Base-by-base conservation (phyloP, 345 rosid genomes). In the Eucalyptus cloeziana region DNA sequence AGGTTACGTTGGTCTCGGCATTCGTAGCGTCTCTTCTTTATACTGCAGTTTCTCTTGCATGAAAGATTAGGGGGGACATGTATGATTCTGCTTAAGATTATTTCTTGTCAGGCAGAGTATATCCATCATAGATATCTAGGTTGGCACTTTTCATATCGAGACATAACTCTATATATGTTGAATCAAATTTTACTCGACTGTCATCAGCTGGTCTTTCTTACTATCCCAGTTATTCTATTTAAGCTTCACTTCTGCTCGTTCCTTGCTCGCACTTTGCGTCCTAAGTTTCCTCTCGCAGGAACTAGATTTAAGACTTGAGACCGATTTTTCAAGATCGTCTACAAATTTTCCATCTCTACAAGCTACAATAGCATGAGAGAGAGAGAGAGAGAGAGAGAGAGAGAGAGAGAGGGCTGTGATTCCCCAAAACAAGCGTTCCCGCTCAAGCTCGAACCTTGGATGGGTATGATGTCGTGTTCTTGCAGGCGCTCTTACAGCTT, bases 21-120 rank as follows among this genome's bases (percentile, higher is more conserved):
- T 71, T 92, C 51, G 51, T 94, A 22, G 87, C 95, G 8, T 86
- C 86, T 25, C 90, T 87, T 89, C 91, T 96, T 60, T 90, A 62
- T 14, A 27, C 56, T 2, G 88, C 43, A 40, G 85, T 76, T 37
- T 76, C 85, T 21, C 47, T 76, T 21, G 85, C 47, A 11, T 76
- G 85, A 76, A 22, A 76, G 30, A 76, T 40, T 5, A 21, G 24
- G 5, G 47, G 47, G 47, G 30, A 76, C 85, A 76, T 19, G 24
- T 33, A 17, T 40, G 30, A 30, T 76, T 1, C 47, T 37, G 27
- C 24, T 37, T 21, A 76, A 37, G 25, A 33, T 76, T 56, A 76
- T 37, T 37, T 37, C 47, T 37, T 21, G 27, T 33, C 7, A 0
- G 47, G 15, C 47, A 37, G 1, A 40, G 47, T 40, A 40, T 76